Conservation (phyloP, 106 monocot species). For the Apostasia shenzhenica region DNA sequence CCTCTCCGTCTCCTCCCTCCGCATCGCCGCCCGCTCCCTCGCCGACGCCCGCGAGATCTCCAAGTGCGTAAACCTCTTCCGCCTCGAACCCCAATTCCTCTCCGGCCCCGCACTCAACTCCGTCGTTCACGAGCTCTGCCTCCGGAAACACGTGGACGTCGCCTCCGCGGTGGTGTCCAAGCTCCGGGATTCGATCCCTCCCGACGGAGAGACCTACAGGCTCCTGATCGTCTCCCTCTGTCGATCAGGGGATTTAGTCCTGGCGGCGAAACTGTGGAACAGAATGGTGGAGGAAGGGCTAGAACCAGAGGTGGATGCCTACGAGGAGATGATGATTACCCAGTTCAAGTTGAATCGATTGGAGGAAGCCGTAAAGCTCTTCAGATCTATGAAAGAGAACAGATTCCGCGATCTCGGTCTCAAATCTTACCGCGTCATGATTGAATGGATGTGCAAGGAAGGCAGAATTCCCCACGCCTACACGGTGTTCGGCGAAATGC, state of each 20-base stretch:
- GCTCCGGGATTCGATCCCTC: slow-evolving; percentile 16
- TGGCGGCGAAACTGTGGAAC: slow-evolving; percentile 71
- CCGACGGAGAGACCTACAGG: slow-evolving; percentile 32
- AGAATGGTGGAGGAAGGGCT: slow-evolving; percentile 34
- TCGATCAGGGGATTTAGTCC: slow-evolving; percentile 33
- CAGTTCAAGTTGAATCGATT: slow-evolving; percentile 58
- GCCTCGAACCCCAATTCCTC: slow-evolving; percentile 9
- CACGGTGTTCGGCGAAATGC: slow-evolving; percentile 67
- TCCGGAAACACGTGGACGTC: slow-evolving; percentile 32
- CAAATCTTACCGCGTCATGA: slow-evolving; percentile 29
- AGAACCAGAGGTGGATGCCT: slow-evolving; percentile 42
- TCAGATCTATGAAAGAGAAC: slow-evolving; percentile 35
- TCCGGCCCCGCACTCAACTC: slow-evolving; percentile 24
- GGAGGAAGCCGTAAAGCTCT: slow-evolving; percentile 55
- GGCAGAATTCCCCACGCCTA: slow-evolving; percentile 32
- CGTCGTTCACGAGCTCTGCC: slow-evolving; percentile 34
- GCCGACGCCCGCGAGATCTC: slow-evolving; percentile 50
- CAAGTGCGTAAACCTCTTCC: slow-evolving; percentile 30
- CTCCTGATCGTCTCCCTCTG: slow-evolving; percentile 57
- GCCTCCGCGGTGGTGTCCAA: slow-evolving; percentile 27
- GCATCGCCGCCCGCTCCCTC: slow-evolving; percentile 28
- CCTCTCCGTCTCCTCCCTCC: slow-evolving; percentile 1
- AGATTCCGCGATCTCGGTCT: slow-evolving; percentile 23
- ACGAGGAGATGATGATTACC: slow-evolving; percentile 49
- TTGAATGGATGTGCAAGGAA: slow-evolving; percentile 58